A percentile compares a stretch with the other conserved stretches of the same genome.
Conservation (phyloP, 176 grass and related monocot genomes). For the Pharus latifolius region DNA sequence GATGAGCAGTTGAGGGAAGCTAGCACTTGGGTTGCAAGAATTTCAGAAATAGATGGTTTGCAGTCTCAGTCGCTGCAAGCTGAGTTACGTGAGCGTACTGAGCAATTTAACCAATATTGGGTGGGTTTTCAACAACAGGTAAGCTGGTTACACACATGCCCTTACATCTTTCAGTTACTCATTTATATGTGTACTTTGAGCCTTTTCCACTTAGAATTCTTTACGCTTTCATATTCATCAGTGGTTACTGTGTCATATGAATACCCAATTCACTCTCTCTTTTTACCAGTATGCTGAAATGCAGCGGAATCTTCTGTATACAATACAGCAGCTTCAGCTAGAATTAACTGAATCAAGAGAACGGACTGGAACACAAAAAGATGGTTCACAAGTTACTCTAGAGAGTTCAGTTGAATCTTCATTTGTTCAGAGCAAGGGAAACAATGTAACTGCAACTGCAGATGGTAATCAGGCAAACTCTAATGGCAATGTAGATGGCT, state of each 20-base stretch:
- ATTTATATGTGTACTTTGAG: not conserved
- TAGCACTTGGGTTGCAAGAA: slow-evolving; percentile 75
- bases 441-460: slow-evolving; percentile 29
- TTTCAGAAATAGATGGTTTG: slow-evolving; percentile 91
- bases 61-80: slow-evolving; percentile 77
- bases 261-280: too few relatives aligned
- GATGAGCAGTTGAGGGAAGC: slow-evolving; percentile 97
- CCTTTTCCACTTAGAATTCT: too few relatives aligned
- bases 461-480: slow-evolving; percentile 30
- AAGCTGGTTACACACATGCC: not conserved
- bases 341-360: slow-evolving; percentile 65
- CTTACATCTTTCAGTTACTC: not conserved
- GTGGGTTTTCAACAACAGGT: slow-evolving; percentile 78
- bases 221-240: not conserved
- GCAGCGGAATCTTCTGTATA: slow-evolving; percentile 68
- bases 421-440: slow-evolving; percentile 50
- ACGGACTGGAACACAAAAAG: slow-evolving; percentile 49
- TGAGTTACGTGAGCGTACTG: slow-evolving; percentile 80
- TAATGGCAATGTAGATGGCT: slow-evolving; percentile 52
- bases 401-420: slow-evolving; percentile 57
- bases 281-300: slow-evolving; percentile 74
- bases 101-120: slow-evolving; percentile 97
- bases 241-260: not conserved
- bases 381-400: slow-evolving; percentile 42
- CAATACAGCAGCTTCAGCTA: slow-evolving; percentile 83